Base-by-base conservation (phyloP, 1,284 basidiomycete species). In the Porogramme epimiltina region DNA sequence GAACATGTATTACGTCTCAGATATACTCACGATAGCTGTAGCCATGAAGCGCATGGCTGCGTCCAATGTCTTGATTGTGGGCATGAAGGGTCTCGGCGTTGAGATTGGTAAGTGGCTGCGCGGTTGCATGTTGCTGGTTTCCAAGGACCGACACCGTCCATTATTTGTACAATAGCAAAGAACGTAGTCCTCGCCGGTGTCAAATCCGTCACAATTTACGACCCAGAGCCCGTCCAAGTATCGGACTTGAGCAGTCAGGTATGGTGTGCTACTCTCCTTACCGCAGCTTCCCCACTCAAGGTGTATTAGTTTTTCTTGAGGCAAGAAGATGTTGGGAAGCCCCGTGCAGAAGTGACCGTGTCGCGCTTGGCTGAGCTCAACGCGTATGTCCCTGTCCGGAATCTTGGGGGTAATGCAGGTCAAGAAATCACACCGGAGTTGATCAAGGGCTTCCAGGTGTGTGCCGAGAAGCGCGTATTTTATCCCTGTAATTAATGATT, bases 1-100 rank as follows among this genome's bases (percentile, higher is more conserved):
- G n/a, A n/a, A n/a, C n/a, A n/a, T n/a, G n/a, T 39, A 41, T 36
- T 59, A 49, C 24, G 31, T 31, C 18, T n/a, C 26, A n/a, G 45
- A 23, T 40, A 24, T n/a, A n/a, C n/a, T n/a, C n/a, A n/a, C n/a
- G n/a, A n/a, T n/a, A n/a, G n/a, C n/a, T 22, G 23, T 66, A 95
- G 96, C 96, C 41, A 99, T 99, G 97, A 98, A 98, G 81, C 91
- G 89, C 68, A 99, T 99, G 97, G 96, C 97, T 8, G 80, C 84
- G 24, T 98, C 95, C 50, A 97, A 98, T 69, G 91, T 99, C 42
- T 85, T 99, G 56, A 87, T 99, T 61, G 89, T 98, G 40, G 97
- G 97, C 26, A 74, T 96, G 70, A 89, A 91, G 61, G 97, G 97
- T 58, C 77, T 99, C 54, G 97, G 97, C 54, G 93, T 93, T 51